Base-by-base conservation (phyloP, 495 filamentous ascomycete species). In the Lepidopterella palustris region DNA sequence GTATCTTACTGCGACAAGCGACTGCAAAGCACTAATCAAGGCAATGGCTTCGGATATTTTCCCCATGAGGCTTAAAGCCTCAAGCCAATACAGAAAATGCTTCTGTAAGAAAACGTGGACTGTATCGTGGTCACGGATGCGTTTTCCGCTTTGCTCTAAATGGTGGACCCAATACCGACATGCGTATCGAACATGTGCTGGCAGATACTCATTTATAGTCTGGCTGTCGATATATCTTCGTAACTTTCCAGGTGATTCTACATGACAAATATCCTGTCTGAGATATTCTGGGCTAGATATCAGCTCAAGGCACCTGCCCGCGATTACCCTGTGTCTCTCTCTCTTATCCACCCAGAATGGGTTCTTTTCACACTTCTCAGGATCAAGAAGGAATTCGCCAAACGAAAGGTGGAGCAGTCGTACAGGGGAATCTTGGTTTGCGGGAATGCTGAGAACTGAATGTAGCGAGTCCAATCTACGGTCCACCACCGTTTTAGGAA, bases 371-470 rank as follows among this genome's bases (percentile, higher is more conserved):
- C 70, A 55, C 64, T 67, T 9, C 65, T 49, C 32, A 35, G 59
- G 52, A 59, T 76, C 70, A 42, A 80, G 53, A 13, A 82, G 72
- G 59, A 75, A 81, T 61, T 81, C 78, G 42, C 74, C 75, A 58
- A 82, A 78, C 24, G 77, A 80, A 21, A 69, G 71, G 59, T 82
- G 76, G 47, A 74, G 72, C 1, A 75, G 61, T 20, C 69, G 68
- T 28, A 80, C 52, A 5, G 69, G 70, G 15, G 27, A 21, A 24
- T 55, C 45, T 25, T 42, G 0, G 27, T 73, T 57, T 3, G 67
- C 54, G 28, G 72, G 67, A 0, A n/a, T n/a, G n/a, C n/a, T n/a
- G n/a, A 78, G 56, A 31, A 77, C 69, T 8, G 72, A 67, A 53
- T 71, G 66, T 13, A 75, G 66, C 61, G 31, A 45, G 27, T 64